Evolutionary conservation across 169 alveolate species (phyloP).

Genomic region (Eimeria necatrix): DNA sequence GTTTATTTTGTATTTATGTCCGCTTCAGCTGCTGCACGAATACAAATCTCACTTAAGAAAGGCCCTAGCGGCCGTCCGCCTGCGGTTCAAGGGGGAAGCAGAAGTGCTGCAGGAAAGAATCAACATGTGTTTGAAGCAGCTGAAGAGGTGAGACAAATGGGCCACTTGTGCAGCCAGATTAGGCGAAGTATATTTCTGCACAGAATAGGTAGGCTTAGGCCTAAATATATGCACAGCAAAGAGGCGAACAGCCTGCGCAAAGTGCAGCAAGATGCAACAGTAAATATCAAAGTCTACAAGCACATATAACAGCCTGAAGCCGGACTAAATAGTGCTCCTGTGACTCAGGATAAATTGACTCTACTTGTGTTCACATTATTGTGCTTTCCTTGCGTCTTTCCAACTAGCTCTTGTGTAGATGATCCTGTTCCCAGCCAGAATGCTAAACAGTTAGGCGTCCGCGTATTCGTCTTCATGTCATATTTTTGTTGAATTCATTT

Average conservation of each 20-base stretch:
- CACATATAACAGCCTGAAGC: neutral
- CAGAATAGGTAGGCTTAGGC: neutral
- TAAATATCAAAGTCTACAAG: neutral
- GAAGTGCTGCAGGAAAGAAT: conserved; percentile 31
- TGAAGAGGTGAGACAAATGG: neutral
- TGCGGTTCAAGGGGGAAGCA: neutral
- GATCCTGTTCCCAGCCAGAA: too few relatives aligned
- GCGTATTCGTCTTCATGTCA: too few relatives aligned
- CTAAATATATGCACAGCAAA: neutral
- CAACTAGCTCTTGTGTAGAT: too few relatives aligned
- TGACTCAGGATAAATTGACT: too few relatives aligned
- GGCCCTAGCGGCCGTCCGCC: neutral
- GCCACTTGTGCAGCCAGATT: too few relatives aligned
- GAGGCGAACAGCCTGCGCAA: too few relatives aligned
- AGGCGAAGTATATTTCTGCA: neutral
- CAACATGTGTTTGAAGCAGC: neutral
- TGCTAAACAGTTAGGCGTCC: too few relatives aligned
- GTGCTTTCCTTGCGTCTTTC: too few relatives aligned
- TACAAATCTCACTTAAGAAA: neutral
- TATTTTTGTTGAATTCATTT: too few relatives aligned
- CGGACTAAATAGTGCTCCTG: too few relatives aligned
- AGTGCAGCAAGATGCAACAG: neutral
- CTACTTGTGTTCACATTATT: too few relatives aligned
- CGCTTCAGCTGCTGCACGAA: conserved; percentile 45
- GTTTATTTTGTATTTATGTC: neutral